Evolutionary conservation across 73 alveolate genomes (phyloP), one percentile per base, ranked within the genome.

Genomic region (Paraurostyla sp.): DNA sequence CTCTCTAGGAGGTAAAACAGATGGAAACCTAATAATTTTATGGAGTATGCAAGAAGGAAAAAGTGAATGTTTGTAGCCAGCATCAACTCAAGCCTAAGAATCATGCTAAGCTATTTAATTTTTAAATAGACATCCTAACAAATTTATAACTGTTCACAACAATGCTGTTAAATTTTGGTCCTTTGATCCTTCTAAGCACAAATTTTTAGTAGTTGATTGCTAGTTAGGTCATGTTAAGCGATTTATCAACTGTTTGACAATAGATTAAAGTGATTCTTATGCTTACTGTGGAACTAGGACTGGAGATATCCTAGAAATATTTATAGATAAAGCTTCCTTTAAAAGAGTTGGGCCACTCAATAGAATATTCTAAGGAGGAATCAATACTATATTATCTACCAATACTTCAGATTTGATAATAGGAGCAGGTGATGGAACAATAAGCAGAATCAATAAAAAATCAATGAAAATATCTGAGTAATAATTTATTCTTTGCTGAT

Each of bases 201-300:
- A 92, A 83, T 63, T 92, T 0, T 78, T 40, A 40, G 51, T 90
- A 7, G 85, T 88, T 33, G 94, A 69, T 46, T 97, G 94, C 49
- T 92, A 92, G 81, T 59, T 96, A 32, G 99, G 99, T 15, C 96
- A 94, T 58, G 68, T 97, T 51, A 97, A 97, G 93, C 18, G 95
- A 29, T 56, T 56, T 29, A 45, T 89, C 58, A 43, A 73, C 23
- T 81, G 94, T 48, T 32, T 91, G 32, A 80, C 84, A 36, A 91
- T 93, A 29, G 97, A 93, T 69, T 80, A 63, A 32, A 76, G 86
- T 35, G 97, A 93, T 71, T 71, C 93, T 40, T 90, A 48, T 62
- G 97, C 97, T 0, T 93, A 93, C 81, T 76, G 91, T 38, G 97
- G 97, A 41, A 93, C 96, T 11, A 93, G 90, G 78, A 85, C 95